Evolutionary conservation across 768 basidiomycete species (phyloP).

Genomic region (Tricholoma saponaceum): DNA sequence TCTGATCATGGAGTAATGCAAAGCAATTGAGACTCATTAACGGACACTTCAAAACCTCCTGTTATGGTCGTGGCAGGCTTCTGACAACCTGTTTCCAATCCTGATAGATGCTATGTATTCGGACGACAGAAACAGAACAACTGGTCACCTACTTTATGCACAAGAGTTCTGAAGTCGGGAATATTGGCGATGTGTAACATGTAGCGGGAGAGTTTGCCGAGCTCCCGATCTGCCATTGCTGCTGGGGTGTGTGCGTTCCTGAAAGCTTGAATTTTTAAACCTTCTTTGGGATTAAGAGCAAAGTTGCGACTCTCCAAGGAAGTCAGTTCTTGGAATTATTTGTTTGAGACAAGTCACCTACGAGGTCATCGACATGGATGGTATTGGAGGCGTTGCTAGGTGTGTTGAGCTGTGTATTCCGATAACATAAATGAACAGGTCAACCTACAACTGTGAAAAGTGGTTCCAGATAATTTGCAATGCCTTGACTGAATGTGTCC

Average conservation of each 20-base stretch:
- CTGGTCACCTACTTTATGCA: constrained; percentile 55
- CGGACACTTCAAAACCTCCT: neutral
- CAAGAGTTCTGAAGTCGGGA: constrained; percentile 58
- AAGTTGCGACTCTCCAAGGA: constrained; percentile 68
- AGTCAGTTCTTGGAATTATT: neutral
- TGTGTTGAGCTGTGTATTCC: neutral
- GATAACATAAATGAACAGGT: neutral
- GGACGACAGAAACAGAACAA: neutral
- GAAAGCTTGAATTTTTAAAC: constrained; percentile 80
- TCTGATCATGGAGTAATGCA: neutral
- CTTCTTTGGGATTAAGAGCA: constrained; percentile 80
- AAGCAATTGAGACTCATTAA: neutral
- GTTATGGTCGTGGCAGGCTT: constrained; percentile 26
- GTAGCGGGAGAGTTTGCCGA: constrained; percentile 61
- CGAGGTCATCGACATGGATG: constrained; percentile 85
- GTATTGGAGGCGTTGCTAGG: constrained; percentile 65
- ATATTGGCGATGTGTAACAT: constrained; percentile 57
- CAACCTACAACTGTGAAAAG: constrained; percentile 70
- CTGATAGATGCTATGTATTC: constrained; percentile 21
- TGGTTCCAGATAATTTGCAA: constrained; percentile 86
- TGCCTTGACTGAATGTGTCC: constrained; percentile 79
- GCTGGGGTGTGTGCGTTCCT: constrained; percentile 69
- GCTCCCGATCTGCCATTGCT: constrained; percentile 62
- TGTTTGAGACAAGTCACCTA: constrained; percentile 23
- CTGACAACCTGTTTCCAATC: constrained; percentile 49